These are phyloP conservation scores for Lolium perenne DNA, from an alignment of 176 grass and related monocot genomes.

Conservation along the genomic window DNA sequence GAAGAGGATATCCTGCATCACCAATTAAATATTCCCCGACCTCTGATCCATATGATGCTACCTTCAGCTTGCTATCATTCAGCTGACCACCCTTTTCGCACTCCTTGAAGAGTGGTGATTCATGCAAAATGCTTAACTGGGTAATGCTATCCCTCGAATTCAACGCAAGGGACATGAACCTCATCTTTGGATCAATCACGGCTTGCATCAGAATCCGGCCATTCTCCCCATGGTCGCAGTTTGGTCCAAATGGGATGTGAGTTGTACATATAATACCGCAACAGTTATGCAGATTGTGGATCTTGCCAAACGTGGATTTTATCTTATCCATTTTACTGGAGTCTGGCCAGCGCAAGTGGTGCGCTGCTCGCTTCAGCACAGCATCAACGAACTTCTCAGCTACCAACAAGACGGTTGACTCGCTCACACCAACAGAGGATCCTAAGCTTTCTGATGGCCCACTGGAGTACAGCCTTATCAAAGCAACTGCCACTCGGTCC, in stretches of 20 bases:
- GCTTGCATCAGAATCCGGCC: background rate
- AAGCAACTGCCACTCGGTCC: slow-evolving; percentile 49
- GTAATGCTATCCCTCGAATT: background rate
- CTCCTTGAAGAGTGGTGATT: background rate
- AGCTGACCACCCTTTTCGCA: background rate
- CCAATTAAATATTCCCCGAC: background rate
- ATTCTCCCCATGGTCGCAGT: background rate
- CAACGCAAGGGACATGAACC: background rate
- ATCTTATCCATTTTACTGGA: slow-evolving; percentile 44
- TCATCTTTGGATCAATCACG: background rate
- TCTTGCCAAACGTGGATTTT: slow-evolving; percentile 57
- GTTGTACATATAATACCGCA: slow-evolving; percentile 68
- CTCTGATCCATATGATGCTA: background rate
- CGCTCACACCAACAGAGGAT: slow-evolving; percentile 37
- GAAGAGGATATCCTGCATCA: slow-evolving; percentile 1
- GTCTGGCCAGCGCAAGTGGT: slow-evolving; percentile 55
- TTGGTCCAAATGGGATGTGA: slow-evolving; percentile 16
- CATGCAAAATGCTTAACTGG: background rate
- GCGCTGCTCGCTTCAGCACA: slow-evolving; percentile 18
- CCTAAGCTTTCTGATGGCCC: background rate
- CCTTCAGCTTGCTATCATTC: slow-evolving; percentile 14
- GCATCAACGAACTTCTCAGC: slow-evolving; percentile 64
- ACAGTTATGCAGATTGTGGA: slow-evolving; percentile 60
- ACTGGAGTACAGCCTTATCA: background rate
- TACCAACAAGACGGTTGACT: slow-evolving; percentile 58